phyloP scores from a whole-genome alignment of 1,284 basidiomycete species.

The Puccinia hordei region DNA sequence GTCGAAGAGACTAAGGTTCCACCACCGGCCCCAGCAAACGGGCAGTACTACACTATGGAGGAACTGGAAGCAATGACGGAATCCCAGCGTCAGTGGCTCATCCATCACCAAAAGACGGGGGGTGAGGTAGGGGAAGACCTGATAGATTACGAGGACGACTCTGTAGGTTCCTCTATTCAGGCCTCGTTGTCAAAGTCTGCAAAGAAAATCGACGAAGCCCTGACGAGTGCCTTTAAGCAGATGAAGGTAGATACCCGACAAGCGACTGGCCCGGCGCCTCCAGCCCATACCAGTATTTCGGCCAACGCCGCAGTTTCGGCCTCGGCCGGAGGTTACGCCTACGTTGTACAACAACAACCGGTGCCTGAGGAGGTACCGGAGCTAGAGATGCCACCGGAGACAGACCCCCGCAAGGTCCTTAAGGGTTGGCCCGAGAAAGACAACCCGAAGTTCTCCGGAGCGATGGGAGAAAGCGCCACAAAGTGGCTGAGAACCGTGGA shows the following conservation, averaged over 20 bases:
- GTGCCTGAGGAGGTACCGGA: not conserved
- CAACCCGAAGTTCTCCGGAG: not conserved
- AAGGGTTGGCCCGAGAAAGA: not conserved
- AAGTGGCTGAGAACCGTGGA: not conserved
- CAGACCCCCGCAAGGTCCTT: not conserved
- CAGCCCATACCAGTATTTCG: not conserved
- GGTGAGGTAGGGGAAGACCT: not conserved
- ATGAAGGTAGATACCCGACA: not conserved
- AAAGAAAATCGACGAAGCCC: not conserved
- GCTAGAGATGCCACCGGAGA: not conserved
- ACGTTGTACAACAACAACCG: not conserved
- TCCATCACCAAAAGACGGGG: not conserved
- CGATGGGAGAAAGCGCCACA: not conserved
- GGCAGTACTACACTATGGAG: not conserved
- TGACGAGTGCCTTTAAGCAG: not conserved
- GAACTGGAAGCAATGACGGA: not conserved
- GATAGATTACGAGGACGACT: not conserved
- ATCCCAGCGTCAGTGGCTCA: not conserved
- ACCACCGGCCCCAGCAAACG: not conserved
- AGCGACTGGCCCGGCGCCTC: not conserved
- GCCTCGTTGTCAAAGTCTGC: not conserved
- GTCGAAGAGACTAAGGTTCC: not conserved
- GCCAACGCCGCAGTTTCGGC: not conserved
- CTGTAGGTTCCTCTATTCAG: not conserved
- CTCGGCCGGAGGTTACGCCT: not conserved